Evolutionary conservation across 768 basidiomycete species (phyloP), one percentile per base, ranked within the genome.

Genomic region (Rhizopogon vulgaris): DNA sequence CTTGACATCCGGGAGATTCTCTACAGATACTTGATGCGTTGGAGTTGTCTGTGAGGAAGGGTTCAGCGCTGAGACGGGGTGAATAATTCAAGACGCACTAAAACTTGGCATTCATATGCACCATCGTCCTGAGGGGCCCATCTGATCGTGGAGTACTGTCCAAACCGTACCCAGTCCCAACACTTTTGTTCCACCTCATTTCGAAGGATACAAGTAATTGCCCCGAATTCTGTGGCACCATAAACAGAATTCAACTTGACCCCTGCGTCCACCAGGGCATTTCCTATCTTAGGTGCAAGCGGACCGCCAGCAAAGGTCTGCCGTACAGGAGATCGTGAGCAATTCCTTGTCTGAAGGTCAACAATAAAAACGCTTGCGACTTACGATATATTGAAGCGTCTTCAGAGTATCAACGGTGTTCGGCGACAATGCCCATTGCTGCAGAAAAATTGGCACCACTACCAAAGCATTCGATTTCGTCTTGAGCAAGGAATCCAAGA

Each of bases 281-380:
- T 68, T 0, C 73, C 75, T 1, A 65, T 55, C 3, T 59, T 61
- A 48, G 67, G 56, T 11, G 69, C 65, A 4, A 77, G 43, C 8
- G 73, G 68, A 0, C 71, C 74, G n/a, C 75, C 74, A 10, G 66
- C 71, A 41, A 59, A 75, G 0, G 58, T 6, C 75, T 76, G 24
- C n/a, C 18, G n/a, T 12, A 28, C 15, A n/a, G 27, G 1, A 48
- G 1, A 4, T 0, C 49, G 17, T 50, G 41, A 24, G 3, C 11
- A 3, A n/a, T 7, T 17, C n/a, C n/a, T 12, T 7, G 15, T 6
- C 9, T 10, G 15, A 32, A 6, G 1, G 7, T 14, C 2, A 6
- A 22, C 15, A 8, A 27, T 41, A 38, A 22, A 22, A 22, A 22
- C 22, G 22, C 22, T 22, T 22, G 9, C 1, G 10, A 64, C 66